Base-by-base conservation (phyloP, 345 rosid genomes). In the Eucalyptus marginata region DNA sequence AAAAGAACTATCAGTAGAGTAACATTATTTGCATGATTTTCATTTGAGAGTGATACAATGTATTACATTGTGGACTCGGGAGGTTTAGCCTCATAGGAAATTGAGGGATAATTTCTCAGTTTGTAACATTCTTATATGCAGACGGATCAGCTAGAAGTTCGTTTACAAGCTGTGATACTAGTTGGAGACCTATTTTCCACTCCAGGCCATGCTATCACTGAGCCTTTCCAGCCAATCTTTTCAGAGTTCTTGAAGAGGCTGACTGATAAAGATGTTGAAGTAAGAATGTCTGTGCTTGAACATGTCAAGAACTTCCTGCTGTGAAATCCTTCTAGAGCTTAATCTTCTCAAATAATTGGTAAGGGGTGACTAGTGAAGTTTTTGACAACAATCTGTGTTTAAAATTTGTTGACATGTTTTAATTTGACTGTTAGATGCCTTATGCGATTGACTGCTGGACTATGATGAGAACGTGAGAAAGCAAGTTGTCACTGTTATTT, bases 371-470 rank as follows among this genome's bases (percentile, higher is more conserved):
- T 66, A 20, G 40, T 66, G 22, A 13, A 14, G 14, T 96, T 92
- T 46, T 88, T 9, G 88, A 71, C 29, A 15, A 80, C 85, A 83
- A 86, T 46, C 88, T 88, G 89, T 86, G 58, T 36, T 89, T 47
- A 86, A 56, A 87, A 87, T 62, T 88, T 92, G 44, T 86, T 86
- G 50, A 88, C 66, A 86, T 66, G 89, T 86, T 88, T 91, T 27
- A 11, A 81, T 90, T 44, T 86, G 90, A 31, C 4, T 31, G 79
- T 90, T 94, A 98, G 99, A 96, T 94, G 98, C 98, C 24, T 96
- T 98, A 33, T 95, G 99, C 92, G 99, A 98, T 83, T 97, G 99
- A 85, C 95, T 98, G 88, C 92, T 97, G 95, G 99, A 98, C 93
- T 97, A 94, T 90, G 98, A 98, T 93, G 99, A 98, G 94, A 96